These are phyloP conservation scores for Neonectria hederae DNA, from an alignment of 2,329 filamentous ascomycete species.

Conservation along the genomic window DNA sequence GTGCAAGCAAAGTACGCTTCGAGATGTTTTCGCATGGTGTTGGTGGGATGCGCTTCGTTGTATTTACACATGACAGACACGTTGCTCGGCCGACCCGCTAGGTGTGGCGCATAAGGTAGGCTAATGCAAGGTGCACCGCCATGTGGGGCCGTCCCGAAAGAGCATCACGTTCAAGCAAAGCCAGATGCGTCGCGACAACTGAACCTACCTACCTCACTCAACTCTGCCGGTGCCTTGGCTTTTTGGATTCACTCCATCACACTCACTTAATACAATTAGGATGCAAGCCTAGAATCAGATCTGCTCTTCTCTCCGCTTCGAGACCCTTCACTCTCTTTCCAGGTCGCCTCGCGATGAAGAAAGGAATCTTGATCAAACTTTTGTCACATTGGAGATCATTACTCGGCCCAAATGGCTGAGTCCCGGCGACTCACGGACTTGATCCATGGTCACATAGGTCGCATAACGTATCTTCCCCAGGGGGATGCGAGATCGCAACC, in stretches of 20 bases:
- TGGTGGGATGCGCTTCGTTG: slow-evolving; percentile 11
- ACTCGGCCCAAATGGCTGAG: slow-evolving; percentile 51
- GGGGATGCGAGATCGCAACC: slow-evolving; percentile 34
- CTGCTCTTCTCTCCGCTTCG: slow-evolving; percentile 27
- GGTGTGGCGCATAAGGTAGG: slow-evolving; percentile 40
- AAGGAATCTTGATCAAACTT: slow-evolving; percentile 37
- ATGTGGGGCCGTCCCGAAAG: slow-evolving; percentile 38
- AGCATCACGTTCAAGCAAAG: slow-evolving; percentile 30
- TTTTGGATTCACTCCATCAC: not conserved
- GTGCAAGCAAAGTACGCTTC: not conserved
- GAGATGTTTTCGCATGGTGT: slow-evolving; percentile 1
- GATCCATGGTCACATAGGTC: slow-evolving; percentile 47
- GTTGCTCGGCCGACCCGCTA: slow-evolving; percentile 45
- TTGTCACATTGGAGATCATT: slow-evolving; percentile 44
- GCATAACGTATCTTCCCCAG: slow-evolving; percentile 45
- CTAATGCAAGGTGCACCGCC: slow-evolving; percentile 36
- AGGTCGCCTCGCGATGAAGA: slow-evolving; percentile 48
- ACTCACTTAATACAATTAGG: slow-evolving; percentile 15
- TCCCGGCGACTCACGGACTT: slow-evolving; percentile 45
- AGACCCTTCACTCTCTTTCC: slow-evolving; percentile 33
- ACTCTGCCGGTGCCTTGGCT: slow-evolving; percentile 14
- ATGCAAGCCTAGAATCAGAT: slow-evolving; percentile 31
- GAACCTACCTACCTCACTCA: slow-evolving; percentile 5
- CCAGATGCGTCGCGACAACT: slow-evolving; percentile 10
- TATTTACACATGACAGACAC: slow-evolving; percentile 37